Evolutionary conservation across 1,139 yeast species (phyloP).

Genomic region (Pichia cactophila): DNA sequence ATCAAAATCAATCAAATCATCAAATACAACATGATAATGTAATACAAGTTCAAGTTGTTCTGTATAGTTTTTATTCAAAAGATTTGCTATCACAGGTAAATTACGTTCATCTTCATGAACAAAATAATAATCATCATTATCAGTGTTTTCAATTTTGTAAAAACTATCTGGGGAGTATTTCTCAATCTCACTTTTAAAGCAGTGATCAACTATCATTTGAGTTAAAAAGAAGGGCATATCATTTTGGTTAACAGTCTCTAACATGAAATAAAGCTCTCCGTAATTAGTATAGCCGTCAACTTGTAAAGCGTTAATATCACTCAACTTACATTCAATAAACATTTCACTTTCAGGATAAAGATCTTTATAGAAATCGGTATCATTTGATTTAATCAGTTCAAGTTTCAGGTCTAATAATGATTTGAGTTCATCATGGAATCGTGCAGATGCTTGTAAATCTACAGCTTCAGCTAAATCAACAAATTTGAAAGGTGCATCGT

Average conservation of each 20-base stretch:
- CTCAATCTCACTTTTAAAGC: constrained; percentile 42
- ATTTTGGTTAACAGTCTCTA: constrained; percentile 44
- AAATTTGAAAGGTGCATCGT: constrained; percentile 34
- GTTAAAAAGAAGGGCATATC: constrained; percentile 56
- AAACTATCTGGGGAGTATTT: constrained; percentile 17
- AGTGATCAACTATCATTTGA: constrained; percentile 48
- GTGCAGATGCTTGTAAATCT: constrained; percentile 34
- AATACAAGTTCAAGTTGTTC: constrained; percentile 32
- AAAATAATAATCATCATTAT: neutral
- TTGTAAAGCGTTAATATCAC: constrained; percentile 32
- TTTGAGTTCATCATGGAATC: constrained; percentile 15
- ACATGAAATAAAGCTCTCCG: constrained; percentile 41
- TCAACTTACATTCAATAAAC: constrained; percentile 28
- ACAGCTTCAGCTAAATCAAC: constrained; percentile 43
- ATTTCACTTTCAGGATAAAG: constrained; percentile 20
- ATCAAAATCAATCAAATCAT: constrained; percentile 52
- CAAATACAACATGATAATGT: constrained; percentile 50
- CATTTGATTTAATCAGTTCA: constrained; percentile 12
- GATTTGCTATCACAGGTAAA: neutral
- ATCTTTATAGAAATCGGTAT: constrained; percentile 4
- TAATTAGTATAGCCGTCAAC: constrained; percentile 35
- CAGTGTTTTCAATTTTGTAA: constrained; percentile 2
- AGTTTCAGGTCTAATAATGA: constrained; percentile 14
- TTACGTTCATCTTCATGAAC: constrained; percentile 12
- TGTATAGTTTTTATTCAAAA: neutral